Conservation (phyloP, 305 asterid genomes). For the Solanum hybrid region DNA sequence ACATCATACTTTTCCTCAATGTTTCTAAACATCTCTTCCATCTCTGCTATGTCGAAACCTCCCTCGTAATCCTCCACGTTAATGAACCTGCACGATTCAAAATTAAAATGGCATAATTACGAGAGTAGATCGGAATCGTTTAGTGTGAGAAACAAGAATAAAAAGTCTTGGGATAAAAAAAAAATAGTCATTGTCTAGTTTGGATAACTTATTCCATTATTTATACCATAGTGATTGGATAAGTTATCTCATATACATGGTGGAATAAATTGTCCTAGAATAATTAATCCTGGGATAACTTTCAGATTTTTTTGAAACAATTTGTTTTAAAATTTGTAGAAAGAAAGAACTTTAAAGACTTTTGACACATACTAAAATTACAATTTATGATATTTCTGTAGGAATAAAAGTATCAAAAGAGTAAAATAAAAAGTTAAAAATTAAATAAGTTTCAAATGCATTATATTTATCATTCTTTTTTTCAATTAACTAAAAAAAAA, state of each 20-base stretch:
- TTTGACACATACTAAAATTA: neutral
- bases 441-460: neutral
- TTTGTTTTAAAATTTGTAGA: neutral
- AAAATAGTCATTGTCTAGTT: no score
- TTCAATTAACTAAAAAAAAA: neutral
- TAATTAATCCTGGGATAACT: neutral
- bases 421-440: neutral
- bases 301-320: neutral
- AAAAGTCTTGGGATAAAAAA: no score
- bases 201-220: no score
- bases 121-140: neutral
- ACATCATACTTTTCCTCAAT: constrained; percentile 44
- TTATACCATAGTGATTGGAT: no score
- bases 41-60: constrained; percentile 39
- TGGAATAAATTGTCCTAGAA: neutral
- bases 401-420: neutral
- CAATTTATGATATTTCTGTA: neutral
- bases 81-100: constrained; percentile 17
- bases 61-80: constrained; percentile 65
- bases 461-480: neutral
- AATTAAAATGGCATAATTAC: neutral
- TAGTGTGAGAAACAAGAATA: no score
- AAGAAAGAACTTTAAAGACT: neutral
- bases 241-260: no score
- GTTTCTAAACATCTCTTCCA: constrained; percentile 46